Evolutionary conservation across 768 basidiomycete genomes (phyloP), one percentile per base, ranked within the genome.

Genomic region (Agrocybe praecox): DNA sequence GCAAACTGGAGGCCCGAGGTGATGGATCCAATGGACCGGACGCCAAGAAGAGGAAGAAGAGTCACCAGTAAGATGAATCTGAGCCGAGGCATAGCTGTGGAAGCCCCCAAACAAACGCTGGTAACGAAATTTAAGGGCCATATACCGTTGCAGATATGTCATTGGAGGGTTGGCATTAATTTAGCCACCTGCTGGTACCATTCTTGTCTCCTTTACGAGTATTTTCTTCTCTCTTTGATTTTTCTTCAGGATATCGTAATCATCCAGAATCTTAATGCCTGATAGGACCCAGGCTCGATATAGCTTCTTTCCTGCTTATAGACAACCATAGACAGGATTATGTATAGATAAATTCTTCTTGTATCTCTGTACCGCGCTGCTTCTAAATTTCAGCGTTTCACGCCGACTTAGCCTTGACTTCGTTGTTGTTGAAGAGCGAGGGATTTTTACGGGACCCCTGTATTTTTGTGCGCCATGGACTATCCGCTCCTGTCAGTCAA

Each of bases 1-100:
- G 83, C 1, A 83, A 82, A 44, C 49, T 57, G 12, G 69, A 21
- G 48, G 49, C 26, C 8, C 33, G 52, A 23, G 55, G 56, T 50
- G 56, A 50, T 50, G 57, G 33, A 43, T 46, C 34, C 45, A 48
- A 58, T n/a, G 52, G 56, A 17, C 24, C 44, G 23, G 46, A 51
- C 1, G 22, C n/a, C 15, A 60, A 58, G 49, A 59, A 59, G 56
- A 57, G 54, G 26, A 58, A 49, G 52, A 49, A 23, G 53, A 43
- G 52, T 26, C 33, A 24, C 22, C 47, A 18, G 44, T 45, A 55
- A 29, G 42, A 18, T 33, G 47, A 42, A 53, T 26, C 23, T n/a
- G n/a, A 21, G 26, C 23, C n/a, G 36, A n/a, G 12, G 14, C 3
- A 12, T 42, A 18, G 18, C 36, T n/a, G 21, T 12, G 26, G 33